Evolutionary conservation across 2,329 filamentous ascomycete genomes (phyloP).

Genomic region (Aspergillus fischeri): DNA sequence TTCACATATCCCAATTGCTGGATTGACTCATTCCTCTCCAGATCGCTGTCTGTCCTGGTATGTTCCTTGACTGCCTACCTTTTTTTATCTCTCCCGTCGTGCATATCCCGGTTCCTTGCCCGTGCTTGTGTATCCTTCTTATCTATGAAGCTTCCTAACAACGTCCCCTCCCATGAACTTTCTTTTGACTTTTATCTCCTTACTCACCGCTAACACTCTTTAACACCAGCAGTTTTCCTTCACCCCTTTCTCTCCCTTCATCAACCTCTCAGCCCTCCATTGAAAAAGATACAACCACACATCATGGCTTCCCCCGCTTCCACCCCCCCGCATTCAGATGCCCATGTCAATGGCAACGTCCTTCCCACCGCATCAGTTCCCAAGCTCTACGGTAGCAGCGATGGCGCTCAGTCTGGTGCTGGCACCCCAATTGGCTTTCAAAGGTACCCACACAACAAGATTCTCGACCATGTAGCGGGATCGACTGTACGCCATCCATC

Average conservation of each 20-base stretch:
- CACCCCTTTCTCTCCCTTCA: neutral
- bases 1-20: neutral
- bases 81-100: conserved; percentile 3
- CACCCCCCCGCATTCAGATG: conserved; percentile 25
- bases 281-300: conserved; percentile 1
- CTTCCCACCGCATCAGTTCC: conserved; percentile 27
- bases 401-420: conserved; percentile 32
- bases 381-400: conserved; percentile 31
- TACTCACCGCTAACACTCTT: neutral
- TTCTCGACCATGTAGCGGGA: conserved; percentile 52
- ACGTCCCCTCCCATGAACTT: neutral
- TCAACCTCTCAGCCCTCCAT: neutral
- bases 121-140: conserved; percentile 10
- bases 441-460: conserved; percentile 50
- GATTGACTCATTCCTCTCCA: neutral
- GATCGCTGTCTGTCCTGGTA: neutral
- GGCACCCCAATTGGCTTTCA: conserved; percentile 42
- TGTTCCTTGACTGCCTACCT: neutral
- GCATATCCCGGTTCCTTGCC: conserved; percentile 1
- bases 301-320: conserved; percentile 30
- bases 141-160: conserved; percentile 4
- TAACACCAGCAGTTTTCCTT: neutral
- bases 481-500: conserved; percentile 66
- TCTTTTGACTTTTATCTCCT: neutral
- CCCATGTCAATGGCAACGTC: conserved; percentile 22